These are phyloP conservation scores for Rhododendron simsii DNA, from an alignment of 148 eudicot species.

Conservation along the genomic window DNA sequence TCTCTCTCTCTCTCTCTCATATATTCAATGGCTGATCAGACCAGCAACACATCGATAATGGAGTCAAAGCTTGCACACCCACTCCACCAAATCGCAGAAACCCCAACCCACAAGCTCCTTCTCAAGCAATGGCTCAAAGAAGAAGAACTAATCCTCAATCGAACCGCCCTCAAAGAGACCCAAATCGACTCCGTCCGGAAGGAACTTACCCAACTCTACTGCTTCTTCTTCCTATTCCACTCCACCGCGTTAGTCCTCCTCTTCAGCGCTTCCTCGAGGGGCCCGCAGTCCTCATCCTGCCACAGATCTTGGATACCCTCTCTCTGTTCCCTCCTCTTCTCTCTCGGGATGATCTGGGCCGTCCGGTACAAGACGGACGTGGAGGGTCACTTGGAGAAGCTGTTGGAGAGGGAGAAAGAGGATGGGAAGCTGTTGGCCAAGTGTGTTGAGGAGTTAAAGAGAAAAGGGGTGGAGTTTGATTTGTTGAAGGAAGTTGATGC, in stretches of 20 bases:
- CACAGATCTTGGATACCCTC: constrained; percentile 67
- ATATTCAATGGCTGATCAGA: constrained; percentile 10
- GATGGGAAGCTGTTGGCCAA: constrained; percentile 59
- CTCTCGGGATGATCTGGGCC: constrained; percentile 69
- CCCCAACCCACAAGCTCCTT: constrained; percentile 85
- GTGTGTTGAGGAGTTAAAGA: constrained; percentile 77
- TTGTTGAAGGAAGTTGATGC: constrained; percentile 78
- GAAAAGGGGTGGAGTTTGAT: constrained; percentile 75
- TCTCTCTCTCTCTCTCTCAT: constrained; percentile 3
- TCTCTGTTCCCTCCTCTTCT: constrained; percentile 50
- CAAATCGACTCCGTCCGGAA: constrained; percentile 66
- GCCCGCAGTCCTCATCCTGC: constrained; percentile 25
- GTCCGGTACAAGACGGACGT: constrained; percentile 67
- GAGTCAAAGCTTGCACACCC: constrained; percentile 38
- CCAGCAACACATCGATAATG: constrained; percentile 32
- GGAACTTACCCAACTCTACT: constrained; percentile 63
- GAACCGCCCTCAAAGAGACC: constrained; percentile 57
- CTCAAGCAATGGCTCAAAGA: constrained; percentile 87
- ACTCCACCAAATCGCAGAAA: constrained; percentile 71
- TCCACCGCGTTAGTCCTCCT: constrained; percentile 57
- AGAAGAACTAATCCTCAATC: constrained; percentile 55
- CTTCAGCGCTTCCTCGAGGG: constrained; percentile 41
- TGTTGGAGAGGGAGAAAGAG: constrained; percentile 67
- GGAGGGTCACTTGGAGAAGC: constrained; percentile 56
- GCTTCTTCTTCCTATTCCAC: constrained; percentile 75